phyloP scores from a whole-genome alignment of 176 grass and related monocot species.

The Canna indica region DNA sequence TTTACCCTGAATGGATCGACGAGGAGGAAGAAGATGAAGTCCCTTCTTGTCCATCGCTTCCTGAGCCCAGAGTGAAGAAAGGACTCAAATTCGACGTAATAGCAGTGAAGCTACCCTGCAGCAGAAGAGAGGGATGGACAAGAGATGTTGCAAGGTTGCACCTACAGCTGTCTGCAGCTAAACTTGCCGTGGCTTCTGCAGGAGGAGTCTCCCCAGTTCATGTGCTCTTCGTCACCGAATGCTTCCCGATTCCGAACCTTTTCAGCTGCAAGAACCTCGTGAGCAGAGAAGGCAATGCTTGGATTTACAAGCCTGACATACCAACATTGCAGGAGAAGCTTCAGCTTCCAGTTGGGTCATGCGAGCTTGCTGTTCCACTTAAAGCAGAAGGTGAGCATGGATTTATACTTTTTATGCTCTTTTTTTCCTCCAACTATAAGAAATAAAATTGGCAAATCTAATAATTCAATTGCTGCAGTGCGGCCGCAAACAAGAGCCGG shows the following conservation, averaged over 20 bases:
- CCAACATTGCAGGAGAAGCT: not conserved
- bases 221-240: not conserved
- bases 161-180: slow-evolving; percentile 71
- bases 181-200: slow-evolving; percentile 36
- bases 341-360: not conserved
- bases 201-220: not conserved
- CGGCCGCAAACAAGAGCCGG: not conserved
- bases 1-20: slow-evolving; percentile 94
- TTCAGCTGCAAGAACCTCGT: not conserved
- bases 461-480: not conserved
- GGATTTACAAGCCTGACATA: not conserved
- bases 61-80: slow-evolving; percentile 40
- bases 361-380: not conserved
- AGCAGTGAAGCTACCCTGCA: slow-evolving; percentile 80
- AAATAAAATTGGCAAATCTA: too few species aligned
- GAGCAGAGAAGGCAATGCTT: not conserved
- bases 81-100: slow-evolving; percentile 48
- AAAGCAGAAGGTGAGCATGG: not conserved
- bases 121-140: slow-evolving; percentile 43
- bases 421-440: not conserved
- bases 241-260: not conserved
- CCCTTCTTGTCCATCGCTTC: slow-evolving; percentile 51
- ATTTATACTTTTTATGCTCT: not conserved
- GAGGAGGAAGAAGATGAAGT: slow-evolving; percentile 89
- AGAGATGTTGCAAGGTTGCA: slow-evolving; percentile 75